These are phyloP conservation scores for Aureobasidium sp. DNA, from an alignment of 2,329 filamentous ascomycete genomes.

Conservation along the genomic window DNA sequence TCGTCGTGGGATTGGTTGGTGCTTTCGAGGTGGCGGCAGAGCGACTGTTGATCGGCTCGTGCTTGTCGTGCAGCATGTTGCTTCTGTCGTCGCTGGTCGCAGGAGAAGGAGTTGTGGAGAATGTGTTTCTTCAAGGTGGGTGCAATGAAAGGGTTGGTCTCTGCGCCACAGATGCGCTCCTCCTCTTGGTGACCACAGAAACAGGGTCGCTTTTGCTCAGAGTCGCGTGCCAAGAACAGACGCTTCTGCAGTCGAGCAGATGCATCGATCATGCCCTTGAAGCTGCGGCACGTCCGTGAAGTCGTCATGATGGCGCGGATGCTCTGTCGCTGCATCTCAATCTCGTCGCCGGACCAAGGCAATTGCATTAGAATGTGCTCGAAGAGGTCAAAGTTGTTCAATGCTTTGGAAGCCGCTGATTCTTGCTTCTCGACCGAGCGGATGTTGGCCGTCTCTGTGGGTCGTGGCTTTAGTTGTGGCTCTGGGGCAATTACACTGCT, in stretches of 20 bases:
- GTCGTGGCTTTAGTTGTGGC: neutral
- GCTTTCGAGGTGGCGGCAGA: neutral
- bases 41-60: neutral
- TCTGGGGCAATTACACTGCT: conserved; percentile 11
- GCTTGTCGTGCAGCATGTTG: neutral
- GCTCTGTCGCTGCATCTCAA: neutral
- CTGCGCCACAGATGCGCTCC: neutral
- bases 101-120: conserved; percentile 11
- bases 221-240: conserved; percentile 11
- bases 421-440: neutral
- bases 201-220: conserved; percentile 1
- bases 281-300: conserved; percentile 8
- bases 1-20: neutral
- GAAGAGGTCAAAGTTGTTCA: conserved; percentile 13
- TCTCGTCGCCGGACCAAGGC: conserved; percentile 3
- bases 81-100: conserved; percentile 8
- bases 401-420: neutral
- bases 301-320: conserved; percentile 7
- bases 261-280: conserved; percentile 14
- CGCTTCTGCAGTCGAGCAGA: conserved; percentile 13
- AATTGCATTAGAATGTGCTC: conserved; percentile 5
- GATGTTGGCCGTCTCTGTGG: conserved; percentile 3
- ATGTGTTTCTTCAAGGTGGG: conserved; percentile 8
- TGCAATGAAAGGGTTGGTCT: conserved; percentile 10
- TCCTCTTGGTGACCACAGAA: conserved; percentile 6